These are phyloP conservation scores for Monosporozyma unispora DNA, from an alignment of 805 yeast species.

Conservation along the genomic window DNA sequence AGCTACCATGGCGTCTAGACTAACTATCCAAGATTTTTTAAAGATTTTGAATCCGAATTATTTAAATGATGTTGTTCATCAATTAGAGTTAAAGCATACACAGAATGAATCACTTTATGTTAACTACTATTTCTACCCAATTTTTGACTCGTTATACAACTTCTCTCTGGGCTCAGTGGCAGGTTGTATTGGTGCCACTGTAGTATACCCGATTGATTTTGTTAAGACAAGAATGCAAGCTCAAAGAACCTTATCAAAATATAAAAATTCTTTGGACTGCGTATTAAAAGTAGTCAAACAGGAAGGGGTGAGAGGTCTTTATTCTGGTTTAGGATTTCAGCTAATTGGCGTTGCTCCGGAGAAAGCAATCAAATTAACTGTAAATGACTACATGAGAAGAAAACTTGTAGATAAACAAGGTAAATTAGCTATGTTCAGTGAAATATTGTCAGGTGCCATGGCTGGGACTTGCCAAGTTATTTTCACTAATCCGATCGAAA, in stretches of 20 bases:
- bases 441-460: conserved; percentile 78
- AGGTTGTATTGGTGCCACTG: conserved; percentile 97
- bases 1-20: conserved; percentile 16
- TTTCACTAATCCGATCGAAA: conserved; percentile 92
- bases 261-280: conserved; percentile 80
- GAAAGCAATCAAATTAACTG: conserved; percentile 92
- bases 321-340: conserved; percentile 91
- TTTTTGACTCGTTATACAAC: conserved; percentile 81
- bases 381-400: conserved; percentile 79
- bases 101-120: conserved; percentile 25
- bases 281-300: conserved; percentile 61
- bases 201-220: conserved; percentile 92
- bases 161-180: conserved; percentile 89
- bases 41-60: conserved; percentile 36
- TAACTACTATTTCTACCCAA: conserved; percentile 42
- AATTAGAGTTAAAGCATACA: conserved; percentile 23
- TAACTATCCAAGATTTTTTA: conserved; percentile 34
- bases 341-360: conserved; percentile 97
- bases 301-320: conserved; percentile 81
- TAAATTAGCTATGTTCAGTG: conserved; percentile 49
- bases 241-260: conserved; percentile 63
- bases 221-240: conserved; percentile 97
- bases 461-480: conserved; percentile 97
- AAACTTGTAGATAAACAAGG: conserved; percentile 47
- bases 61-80: conserved; percentile 28